Evolutionary conservation across 2,329 filamentous ascomycete genomes (phyloP).

Genomic region (Ophiocordyceps camponoti-floridani): DNA sequence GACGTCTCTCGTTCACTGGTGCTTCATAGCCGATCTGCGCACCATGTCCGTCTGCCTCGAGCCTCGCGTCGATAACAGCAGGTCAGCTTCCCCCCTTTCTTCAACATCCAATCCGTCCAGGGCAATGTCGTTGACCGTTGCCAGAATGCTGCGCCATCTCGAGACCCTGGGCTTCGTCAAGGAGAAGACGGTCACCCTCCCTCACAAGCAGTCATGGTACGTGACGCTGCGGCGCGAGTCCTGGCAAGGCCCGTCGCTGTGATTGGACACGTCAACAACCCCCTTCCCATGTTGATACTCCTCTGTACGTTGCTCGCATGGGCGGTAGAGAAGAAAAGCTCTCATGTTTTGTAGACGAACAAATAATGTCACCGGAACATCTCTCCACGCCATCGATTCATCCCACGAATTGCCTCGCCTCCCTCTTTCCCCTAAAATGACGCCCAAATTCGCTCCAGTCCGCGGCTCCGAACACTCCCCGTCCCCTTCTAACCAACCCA

Average conservation of each 20-base stretch:
- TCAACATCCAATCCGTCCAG: neutral
- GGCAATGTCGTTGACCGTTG: neutral
- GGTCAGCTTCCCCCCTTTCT: conserved; percentile 33
- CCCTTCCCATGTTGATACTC: too few species aligned
- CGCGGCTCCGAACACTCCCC: neutral
- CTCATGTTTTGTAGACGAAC: too few species aligned
- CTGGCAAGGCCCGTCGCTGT: conserved; percentile 56
- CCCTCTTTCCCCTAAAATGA: neutral
- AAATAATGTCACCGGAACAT: too few species aligned
- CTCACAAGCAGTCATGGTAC: conserved; percentile 83
- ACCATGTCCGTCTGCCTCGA: conserved; percentile 76
- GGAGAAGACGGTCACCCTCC: conserved; percentile 70
- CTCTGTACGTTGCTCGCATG: neutral
- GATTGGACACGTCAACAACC: too few species aligned
- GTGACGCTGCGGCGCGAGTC: conserved; percentile 64
- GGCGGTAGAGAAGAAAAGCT: too few species aligned
- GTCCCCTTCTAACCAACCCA: conserved; percentile 49
- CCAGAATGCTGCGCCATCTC: conserved; percentile 35
- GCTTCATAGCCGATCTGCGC: conserved; percentile 56
- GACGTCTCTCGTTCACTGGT: conserved; percentile 73
- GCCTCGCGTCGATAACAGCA: conserved; percentile 77
- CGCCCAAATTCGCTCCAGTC: neutral
- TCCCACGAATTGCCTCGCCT: neutral
- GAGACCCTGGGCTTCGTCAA: conserved; percentile 65
- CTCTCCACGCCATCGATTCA: too few species aligned